These are phyloP conservation scores for Marchantia paleacea DNA, from an alignment of 225 moss, liverwort and hornwort species.

Conservation along the genomic window DNA sequence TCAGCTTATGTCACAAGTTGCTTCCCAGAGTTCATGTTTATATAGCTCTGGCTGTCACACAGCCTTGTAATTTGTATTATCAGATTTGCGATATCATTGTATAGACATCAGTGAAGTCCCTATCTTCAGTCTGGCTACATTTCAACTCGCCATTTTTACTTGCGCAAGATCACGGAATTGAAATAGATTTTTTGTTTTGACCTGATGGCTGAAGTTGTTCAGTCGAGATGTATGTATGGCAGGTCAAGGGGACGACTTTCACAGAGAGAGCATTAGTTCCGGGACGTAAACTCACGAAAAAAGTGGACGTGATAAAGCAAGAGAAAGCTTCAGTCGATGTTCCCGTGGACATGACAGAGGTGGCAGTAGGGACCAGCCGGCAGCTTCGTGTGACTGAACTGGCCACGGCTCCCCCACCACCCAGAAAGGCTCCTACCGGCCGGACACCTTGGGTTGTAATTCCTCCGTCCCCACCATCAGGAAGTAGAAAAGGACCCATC, in stretches of 20 bases:
- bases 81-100: background rate
- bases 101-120: too few species aligned
- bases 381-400: background rate
- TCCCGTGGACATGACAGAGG: background rate
- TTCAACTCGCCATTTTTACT: background rate
- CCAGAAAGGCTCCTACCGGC: background rate
- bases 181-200: background rate
- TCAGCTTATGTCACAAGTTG: background rate
- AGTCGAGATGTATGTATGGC: background rate
- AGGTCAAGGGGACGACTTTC: background rate
- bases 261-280: background rate
- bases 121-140: too few species aligned
- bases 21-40: background rate
- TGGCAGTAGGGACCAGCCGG: background rate
- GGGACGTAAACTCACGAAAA: background rate
- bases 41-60: background rate
- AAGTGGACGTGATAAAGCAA: background rate
- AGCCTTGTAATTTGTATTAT: background rate
- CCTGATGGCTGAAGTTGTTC: background rate
- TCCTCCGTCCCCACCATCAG: slow-evolving; percentile 3
- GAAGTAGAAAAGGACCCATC: background rate
- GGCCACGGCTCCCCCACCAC: slow-evolving; percentile 14
- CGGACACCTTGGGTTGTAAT: slow-evolving; percentile 3
- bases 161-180: background rate
- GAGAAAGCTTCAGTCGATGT: background rate